Conservation (phyloP, 2,329 filamentous ascomycete species). For the Fusarium torreyae region DNA sequence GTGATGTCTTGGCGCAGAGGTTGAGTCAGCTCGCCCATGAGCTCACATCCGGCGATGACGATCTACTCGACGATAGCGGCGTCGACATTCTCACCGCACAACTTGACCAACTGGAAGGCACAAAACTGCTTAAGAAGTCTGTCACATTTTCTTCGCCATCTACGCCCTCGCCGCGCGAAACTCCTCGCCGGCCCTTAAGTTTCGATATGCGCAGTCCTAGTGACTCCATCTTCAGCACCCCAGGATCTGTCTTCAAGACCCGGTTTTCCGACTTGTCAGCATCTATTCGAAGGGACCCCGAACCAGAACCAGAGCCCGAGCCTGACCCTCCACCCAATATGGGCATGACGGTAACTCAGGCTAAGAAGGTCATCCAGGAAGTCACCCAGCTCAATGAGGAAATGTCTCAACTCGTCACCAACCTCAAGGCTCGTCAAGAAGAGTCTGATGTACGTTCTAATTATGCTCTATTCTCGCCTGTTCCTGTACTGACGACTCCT, state of each 20-base stretch:
- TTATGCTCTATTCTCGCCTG: constrained; percentile 20
- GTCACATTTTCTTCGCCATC: constrained; percentile 42
- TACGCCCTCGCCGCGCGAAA: constrained; percentile 40
- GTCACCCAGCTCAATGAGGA: constrained; percentile 63
- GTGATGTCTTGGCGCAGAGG: constrained; percentile 61
- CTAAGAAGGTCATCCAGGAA: constrained; percentile 57
- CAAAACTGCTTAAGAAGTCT: constrained; percentile 43
- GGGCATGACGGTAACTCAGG: constrained; percentile 55
- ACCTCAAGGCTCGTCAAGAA: constrained; percentile 69
- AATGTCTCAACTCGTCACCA: constrained; percentile 64
- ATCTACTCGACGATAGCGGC: constrained; percentile 55
- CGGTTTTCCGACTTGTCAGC: constrained; percentile 59
- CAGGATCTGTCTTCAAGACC: constrained; percentile 56
- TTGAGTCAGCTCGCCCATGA: constrained; percentile 58
- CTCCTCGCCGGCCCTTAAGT: constrained; percentile 40
- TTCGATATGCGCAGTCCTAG: constrained; percentile 49
- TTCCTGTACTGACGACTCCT: constrained; percentile 45
- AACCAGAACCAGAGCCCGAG: constrained; percentile 49
- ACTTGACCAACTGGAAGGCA: constrained; percentile 54
- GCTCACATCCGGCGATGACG: constrained; percentile 54
- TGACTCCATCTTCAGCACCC: constrained; percentile 55
- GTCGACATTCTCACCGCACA: constrained; percentile 58
- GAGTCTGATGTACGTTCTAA: constrained; percentile 69
- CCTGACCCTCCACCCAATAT: constrained; percentile 49
- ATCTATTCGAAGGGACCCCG: constrained; percentile 51